phyloP scores from a whole-genome alignment of 768 basidiomycete species.

The Tulasnella sp. region DNA sequence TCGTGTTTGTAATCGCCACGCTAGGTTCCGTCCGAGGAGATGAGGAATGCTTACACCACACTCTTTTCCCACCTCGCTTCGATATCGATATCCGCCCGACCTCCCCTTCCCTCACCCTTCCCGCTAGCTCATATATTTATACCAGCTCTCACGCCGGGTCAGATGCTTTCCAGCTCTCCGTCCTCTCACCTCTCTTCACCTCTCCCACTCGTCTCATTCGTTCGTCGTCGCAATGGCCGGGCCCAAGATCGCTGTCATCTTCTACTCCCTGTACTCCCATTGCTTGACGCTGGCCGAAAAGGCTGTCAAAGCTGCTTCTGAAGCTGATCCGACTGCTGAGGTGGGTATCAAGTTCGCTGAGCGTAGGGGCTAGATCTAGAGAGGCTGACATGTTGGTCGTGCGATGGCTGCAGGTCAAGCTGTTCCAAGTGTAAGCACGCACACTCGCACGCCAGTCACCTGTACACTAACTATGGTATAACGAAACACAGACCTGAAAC shows the following conservation, averaged over 20 bases:
- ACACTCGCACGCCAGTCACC: background rate
- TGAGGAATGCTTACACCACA: background rate
- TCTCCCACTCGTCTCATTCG: too few species aligned
- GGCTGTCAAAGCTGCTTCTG: constrained; percentile 21
- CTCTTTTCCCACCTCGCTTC: background rate
- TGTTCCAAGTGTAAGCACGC: constrained; percentile 23
- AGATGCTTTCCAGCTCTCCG: background rate
- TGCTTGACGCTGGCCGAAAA: constrained; percentile 21
- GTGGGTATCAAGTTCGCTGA: background rate
- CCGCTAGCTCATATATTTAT: background rate
- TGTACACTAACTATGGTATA: constrained; percentile 28
- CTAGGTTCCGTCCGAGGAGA: background rate
- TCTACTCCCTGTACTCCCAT: constrained; percentile 26
- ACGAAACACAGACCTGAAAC: constrained; percentile 30
- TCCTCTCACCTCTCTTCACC: background rate
- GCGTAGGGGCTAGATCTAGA: too few species aligned
- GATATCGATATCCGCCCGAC: background rate
- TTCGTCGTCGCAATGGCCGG: background rate
- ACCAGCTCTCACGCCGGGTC: background rate
- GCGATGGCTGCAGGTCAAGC: too few species aligned
- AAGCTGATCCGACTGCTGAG: constrained; percentile 17
- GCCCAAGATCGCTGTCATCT: constrained; percentile 18
- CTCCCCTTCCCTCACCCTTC: background rate
- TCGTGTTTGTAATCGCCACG: background rate
- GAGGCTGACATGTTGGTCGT: background rate